Evolutionary conservation across 1,284 basidiomycete genomes (phyloP).

Genomic region (Fomitopsis palustris): DNA sequence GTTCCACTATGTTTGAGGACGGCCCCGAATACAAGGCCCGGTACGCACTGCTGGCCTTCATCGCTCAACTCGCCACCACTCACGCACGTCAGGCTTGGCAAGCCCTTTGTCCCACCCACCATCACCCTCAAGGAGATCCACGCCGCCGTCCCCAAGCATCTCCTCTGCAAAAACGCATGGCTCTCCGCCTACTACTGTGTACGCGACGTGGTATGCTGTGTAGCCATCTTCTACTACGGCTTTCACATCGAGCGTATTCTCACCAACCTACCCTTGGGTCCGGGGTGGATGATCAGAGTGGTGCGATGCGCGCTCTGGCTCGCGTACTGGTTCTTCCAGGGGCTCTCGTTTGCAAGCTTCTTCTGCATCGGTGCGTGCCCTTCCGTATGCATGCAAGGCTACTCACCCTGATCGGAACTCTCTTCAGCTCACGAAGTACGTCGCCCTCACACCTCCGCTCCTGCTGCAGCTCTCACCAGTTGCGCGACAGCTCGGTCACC

Average conservation of each 20-base stretch:
- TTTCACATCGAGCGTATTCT: constrained; percentile 33
- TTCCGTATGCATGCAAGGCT: background rate
- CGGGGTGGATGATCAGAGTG: constrained; percentile 18
- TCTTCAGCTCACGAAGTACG: constrained; percentile 28
- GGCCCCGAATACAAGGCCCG: constrained; percentile 30
- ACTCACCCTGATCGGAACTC: background rate
- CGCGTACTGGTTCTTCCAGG: constrained; percentile 48
- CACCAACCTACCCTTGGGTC: constrained; percentile 16
- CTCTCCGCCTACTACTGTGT: constrained; percentile 33
- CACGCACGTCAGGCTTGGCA: constrained; percentile 19
- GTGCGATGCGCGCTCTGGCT: constrained; percentile 34
- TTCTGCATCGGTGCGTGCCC: constrained; percentile 43
- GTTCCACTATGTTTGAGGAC: constrained; percentile 26
- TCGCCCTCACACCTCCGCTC: constrained; percentile 5
- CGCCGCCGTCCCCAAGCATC: constrained; percentile 42
- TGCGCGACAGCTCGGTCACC: constrained; percentile 34
- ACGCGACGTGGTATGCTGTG: constrained; percentile 40
- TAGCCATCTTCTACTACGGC: constrained; percentile 37
- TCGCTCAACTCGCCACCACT: background rate
- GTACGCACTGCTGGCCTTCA: constrained; percentile 12
- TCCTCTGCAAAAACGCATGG: constrained; percentile 46
- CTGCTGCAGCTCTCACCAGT: constrained; percentile 10
- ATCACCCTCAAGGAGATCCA: constrained; percentile 43
- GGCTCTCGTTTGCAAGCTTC: constrained; percentile 44
- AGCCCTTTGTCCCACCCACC: constrained; percentile 40